These are phyloP conservation scores for Hordeum pubiflorum DNA, from an alignment of 202 grass and related monocot species.

Conservation along the genomic window DNA sequence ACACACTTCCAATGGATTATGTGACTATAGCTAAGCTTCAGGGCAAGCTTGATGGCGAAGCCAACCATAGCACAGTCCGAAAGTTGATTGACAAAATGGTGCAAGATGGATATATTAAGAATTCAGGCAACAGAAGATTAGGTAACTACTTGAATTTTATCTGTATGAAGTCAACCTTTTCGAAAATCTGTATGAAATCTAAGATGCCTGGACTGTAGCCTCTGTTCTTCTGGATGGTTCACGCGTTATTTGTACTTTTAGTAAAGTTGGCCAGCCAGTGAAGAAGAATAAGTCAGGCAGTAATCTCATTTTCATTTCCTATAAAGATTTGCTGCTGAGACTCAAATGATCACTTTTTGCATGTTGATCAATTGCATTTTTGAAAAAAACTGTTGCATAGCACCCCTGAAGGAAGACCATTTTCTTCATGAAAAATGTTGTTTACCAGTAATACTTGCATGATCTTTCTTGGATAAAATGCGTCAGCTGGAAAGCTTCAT, in stretches of 20 bases:
- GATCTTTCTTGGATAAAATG: neutral
- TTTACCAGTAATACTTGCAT: neutral
- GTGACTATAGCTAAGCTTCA: constrained; percentile 81
- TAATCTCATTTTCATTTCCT: neutral
- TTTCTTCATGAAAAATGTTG: neutral
- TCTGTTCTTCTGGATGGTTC: neutral
- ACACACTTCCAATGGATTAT: constrained; percentile 91
- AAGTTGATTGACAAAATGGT: constrained; percentile 96
- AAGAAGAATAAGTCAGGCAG: neutral
- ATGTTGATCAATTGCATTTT: neutral
- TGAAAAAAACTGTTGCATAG: neutral
- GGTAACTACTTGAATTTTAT: constrained; percentile 50
- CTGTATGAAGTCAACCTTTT: neutral
- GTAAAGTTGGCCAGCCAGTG: neutral
- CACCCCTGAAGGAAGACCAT: neutral
- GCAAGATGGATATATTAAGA: constrained; percentile 86
- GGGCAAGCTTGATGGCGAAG: constrained; percentile 80
- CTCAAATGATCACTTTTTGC: constrained; percentile 6
- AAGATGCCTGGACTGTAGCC: neutral
- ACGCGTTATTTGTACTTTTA: neutral
- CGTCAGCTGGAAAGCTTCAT: neutral
- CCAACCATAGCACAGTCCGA: constrained; percentile 52
- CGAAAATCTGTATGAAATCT: neutral
- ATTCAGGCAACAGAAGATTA: constrained; percentile 67
- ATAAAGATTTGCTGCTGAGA: neutral